phyloP scores from a whole-genome alignment of 495 filamentous ascomycete species.

The Cenococcum geophilum region DNA sequence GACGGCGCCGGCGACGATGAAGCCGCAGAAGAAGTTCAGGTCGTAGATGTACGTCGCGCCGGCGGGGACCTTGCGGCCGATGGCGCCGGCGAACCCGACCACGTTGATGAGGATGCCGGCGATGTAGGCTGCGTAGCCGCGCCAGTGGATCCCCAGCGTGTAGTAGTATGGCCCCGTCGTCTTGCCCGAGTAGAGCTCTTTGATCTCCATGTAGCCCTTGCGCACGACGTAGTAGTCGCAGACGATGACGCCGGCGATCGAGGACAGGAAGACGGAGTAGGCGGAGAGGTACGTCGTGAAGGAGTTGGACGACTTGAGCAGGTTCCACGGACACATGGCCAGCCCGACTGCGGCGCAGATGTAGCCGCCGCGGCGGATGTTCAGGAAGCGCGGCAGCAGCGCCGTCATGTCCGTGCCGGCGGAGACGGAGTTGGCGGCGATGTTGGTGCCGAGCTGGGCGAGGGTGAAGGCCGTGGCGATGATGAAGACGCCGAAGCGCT shows the following conservation, averaged over 20 bases:
- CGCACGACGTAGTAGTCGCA: slow-evolving; percentile 88
- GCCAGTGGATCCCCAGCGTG: slow-evolving; percentile 69
- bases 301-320: slow-evolving; percentile 70
- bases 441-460: slow-evolving; percentile 88
- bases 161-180: slow-evolving; percentile 65
- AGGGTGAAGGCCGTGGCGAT: slow-evolving; percentile 77
- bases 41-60: slow-evolving; percentile 85
- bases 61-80: slow-evolving; percentile 63
- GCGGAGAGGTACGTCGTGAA: slow-evolving; percentile 94
- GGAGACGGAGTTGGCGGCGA: slow-evolving; percentile 85
- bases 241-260: slow-evolving; percentile 85
- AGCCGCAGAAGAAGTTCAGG: slow-evolving; percentile 82
- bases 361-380: slow-evolving; percentile 86
- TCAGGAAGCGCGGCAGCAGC: slow-evolving; percentile 76
- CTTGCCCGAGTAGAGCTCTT: slow-evolving; percentile 70
- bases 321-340: slow-evolving; percentile 84
- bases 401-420: slow-evolving; percentile 87
- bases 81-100: slow-evolving; percentile 81
- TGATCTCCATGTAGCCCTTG: slow-evolving; percentile 71
- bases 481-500: slow-evolving; percentile 85
- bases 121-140: slow-evolving; percentile 78
- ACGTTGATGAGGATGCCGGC: slow-evolving; percentile 86
- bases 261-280: slow-evolving; percentile 92
- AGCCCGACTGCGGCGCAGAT: slow-evolving; percentile 79
- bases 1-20: slow-evolving; percentile 59